Conservation (phyloP, 305 asterid species). For the Solanum chacoense region DNA sequence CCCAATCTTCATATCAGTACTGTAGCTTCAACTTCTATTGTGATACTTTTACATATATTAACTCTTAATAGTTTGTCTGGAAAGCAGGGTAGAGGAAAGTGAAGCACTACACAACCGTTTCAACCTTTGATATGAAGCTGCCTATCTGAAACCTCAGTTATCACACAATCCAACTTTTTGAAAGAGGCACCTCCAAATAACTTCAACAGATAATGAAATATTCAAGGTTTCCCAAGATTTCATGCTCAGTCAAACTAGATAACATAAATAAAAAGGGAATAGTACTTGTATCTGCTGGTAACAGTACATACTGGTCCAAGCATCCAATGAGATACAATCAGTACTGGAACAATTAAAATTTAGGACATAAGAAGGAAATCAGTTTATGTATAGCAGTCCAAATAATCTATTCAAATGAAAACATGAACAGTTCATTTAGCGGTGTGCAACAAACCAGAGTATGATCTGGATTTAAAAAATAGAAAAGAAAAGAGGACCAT, state of each 20-base stretch:
- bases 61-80: neutral
- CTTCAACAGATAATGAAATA: neutral
- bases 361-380: neutral
- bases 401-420: neutral
- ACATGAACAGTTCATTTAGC: neutral
- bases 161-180: neutral
- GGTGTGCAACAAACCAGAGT: neutral
- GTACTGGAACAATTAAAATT: neutral
- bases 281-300: neutral
- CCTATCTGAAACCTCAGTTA: neutral
- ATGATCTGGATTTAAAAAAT: neutral
- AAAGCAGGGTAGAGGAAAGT: neutral
- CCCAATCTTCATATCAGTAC: neutral
- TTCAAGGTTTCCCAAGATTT: neutral
- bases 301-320: neutral
- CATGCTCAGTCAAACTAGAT: neutral
- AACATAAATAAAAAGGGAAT: neutral
- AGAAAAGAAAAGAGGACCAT: neutral
- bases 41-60: neutral
- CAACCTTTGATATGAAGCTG: neutral
- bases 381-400: neutral
- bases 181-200: neutral
- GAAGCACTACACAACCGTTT: neutral
- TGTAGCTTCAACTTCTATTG: neutral
- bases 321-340: neutral